phyloP scores from a whole-genome alignment of 805 yeast species.

The Monosporozyma solicola region DNA sequence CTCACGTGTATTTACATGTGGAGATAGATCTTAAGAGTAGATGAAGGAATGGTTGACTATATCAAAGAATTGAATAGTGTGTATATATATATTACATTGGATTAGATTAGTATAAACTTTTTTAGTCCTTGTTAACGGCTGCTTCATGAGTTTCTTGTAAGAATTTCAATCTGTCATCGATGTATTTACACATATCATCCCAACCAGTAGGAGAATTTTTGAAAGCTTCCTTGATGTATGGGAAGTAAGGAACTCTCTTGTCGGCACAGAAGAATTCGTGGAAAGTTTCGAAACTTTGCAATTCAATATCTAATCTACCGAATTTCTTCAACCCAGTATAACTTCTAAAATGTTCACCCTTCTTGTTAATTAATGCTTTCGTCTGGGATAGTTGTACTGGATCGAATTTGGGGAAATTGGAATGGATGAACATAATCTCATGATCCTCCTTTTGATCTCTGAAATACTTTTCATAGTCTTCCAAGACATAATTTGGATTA shows the following conservation, averaged over 20 bases:
- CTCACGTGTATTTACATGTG: too few species aligned
- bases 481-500: constrained; percentile 14
- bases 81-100: too few species aligned
- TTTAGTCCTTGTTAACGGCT: constrained; percentile 6
- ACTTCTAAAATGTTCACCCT: constrained; percentile 21
- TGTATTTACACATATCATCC: constrained; percentile 21
- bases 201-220: constrained; percentile 9
- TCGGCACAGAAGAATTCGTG: constrained; percentile 15
- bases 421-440: constrained; percentile 30
- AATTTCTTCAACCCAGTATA: constrained; percentile 14
- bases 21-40: too few species aligned
- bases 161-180: constrained; percentile 14
- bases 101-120: neutral
- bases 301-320: constrained; percentile 21
- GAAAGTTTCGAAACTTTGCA: constrained; percentile 20
- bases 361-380: constrained; percentile 14
- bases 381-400: constrained; percentile 24
- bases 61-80: too few species aligned
- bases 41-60: too few species aligned
- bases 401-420: constrained; percentile 34
- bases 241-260: constrained; percentile 10
- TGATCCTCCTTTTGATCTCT: constrained; percentile 5
- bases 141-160: constrained; percentile 17
- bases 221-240: constrained; percentile 13
- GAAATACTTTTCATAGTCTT: constrained; percentile 15